phyloP scores from a whole-genome alignment of 352 stramenopile genomes.

The Pythium myriotylum region DNA sequence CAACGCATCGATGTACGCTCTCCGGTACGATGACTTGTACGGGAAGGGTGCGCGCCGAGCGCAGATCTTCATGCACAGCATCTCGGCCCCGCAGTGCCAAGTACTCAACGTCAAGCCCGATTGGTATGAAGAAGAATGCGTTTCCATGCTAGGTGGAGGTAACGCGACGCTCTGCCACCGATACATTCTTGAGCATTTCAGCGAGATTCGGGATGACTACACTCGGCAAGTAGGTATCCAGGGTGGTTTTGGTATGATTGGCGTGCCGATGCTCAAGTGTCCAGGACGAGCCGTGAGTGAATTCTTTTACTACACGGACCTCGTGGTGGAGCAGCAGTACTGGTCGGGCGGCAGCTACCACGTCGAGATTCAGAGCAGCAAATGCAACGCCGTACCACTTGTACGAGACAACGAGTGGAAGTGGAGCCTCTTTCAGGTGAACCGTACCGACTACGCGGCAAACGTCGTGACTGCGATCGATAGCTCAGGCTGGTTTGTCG shows the following conservation, averaged over 20 bases:
- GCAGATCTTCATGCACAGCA: constrained; percentile 37
- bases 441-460: background rate
- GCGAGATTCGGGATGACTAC: constrained; percentile 7
- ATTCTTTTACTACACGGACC: constrained; percentile 29
- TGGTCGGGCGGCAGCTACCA: constrained; percentile 29
- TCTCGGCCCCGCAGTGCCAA: constrained; percentile 32
- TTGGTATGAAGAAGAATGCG: constrained; percentile 16
- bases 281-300: background rate
- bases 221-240: constrained; percentile 8
- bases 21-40: constrained; percentile 41
- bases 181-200: constrained; percentile 33
- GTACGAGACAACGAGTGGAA: constrained; percentile 1
- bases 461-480: constrained; percentile 10
- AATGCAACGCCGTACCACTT: constrained; percentile 12
- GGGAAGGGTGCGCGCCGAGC: constrained; percentile 28
- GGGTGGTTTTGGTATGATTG: constrained; percentile 17
- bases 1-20: constrained; percentile 25
- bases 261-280: constrained; percentile 26
- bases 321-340: constrained; percentile 21
- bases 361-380: constrained; percentile 26
- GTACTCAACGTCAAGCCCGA: constrained; percentile 24
- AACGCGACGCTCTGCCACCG: constrained; percentile 20
- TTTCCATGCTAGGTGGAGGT: background rate
- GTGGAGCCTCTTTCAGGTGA: constrained; percentile 16
- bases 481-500: background rate